These are phyloP conservation scores for Irineochytrium annulatum DNA, from an alignment of 192 early-diverging fungal genomes.

Conservation along the genomic window DNA sequence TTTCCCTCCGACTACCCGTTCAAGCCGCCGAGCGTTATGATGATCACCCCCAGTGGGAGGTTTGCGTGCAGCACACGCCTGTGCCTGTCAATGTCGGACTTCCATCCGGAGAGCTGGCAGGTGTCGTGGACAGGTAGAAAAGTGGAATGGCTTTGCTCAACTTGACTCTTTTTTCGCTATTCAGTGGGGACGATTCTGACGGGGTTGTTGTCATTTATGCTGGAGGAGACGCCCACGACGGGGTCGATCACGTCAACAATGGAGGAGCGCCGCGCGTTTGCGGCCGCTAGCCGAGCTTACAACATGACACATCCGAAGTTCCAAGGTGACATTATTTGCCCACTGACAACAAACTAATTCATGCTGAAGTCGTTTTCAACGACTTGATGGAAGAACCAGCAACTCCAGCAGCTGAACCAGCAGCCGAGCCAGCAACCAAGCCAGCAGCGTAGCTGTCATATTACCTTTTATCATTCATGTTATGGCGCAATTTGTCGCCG, in stretches of 20 bases:
- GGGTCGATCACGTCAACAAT: constrained; percentile 81
- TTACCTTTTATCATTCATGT: too few relatives aligned
- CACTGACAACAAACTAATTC: too few relatives aligned
- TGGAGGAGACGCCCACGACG: constrained; percentile 82
- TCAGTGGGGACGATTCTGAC: constrained; percentile 88
- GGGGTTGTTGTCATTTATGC: constrained; percentile 94
- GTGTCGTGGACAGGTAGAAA: not conserved
- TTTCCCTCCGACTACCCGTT: constrained; percentile 97
- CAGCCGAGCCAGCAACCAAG: too few relatives aligned
- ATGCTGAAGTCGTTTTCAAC: too few relatives aligned
- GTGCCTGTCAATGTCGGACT: constrained; percentile 97
- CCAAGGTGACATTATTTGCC: too few relatives aligned
- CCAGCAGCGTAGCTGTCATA: too few relatives aligned
- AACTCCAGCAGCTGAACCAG: too few relatives aligned
- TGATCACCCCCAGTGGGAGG: constrained; percentile 58
- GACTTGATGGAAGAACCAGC: too few relatives aligned
- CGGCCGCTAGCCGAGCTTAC: constrained; percentile 70
- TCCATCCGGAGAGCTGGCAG: constrained; percentile 38
- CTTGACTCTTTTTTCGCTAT: not conserved
- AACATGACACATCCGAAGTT: constrained; percentile 77
- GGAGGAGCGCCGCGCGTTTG: constrained; percentile 73
- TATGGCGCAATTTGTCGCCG: too few relatives aligned
- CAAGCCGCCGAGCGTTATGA: constrained; percentile 50
- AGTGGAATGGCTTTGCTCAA: not conserved
- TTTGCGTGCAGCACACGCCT: constrained; percentile 87